phyloP scores from a whole-genome alignment of 2,329 filamentous ascomycete genomes.

The Aspergillus glaucus region DNA sequence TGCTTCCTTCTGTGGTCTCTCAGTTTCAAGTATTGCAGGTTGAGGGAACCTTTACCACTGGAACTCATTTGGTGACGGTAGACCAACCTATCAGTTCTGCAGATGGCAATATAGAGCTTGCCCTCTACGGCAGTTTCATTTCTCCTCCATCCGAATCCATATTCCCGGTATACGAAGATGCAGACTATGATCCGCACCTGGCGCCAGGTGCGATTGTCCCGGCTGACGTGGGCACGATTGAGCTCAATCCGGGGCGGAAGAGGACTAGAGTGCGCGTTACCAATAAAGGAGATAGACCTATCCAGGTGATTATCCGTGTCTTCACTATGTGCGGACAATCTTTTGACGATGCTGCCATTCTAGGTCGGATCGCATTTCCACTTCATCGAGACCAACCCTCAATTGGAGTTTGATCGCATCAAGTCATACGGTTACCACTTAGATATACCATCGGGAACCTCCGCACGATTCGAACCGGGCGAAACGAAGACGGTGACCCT shows the following conservation, averaged over 20 bases:
- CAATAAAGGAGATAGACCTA: constrained; percentile 75
- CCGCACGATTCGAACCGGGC: constrained; percentile 82
- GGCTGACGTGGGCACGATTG: constrained; percentile 57
- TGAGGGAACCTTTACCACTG: constrained; percentile 80
- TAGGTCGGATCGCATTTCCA: constrained; percentile 82
- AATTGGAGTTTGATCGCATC: constrained; percentile 74
- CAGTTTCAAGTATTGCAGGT: constrained; percentile 77
- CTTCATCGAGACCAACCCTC: constrained; percentile 81
- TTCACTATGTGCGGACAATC: background rate
- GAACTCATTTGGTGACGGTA: constrained; percentile 85
- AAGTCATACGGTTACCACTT: constrained; percentile 73
- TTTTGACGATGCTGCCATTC: background rate
- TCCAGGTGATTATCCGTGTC: constrained; percentile 56
- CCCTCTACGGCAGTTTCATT: constrained; percentile 79
- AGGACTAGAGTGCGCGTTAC: constrained; percentile 66
- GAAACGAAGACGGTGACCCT: constrained; percentile 79
- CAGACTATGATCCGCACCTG: constrained; percentile 56
- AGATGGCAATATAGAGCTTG: constrained; percentile 71
- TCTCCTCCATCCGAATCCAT: constrained; percentile 62
- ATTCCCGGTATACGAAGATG: constrained; percentile 57
- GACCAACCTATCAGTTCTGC: constrained; percentile 76
- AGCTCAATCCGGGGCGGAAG: constrained; percentile 64
- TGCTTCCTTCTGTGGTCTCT: constrained; percentile 68
- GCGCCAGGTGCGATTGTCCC: constrained; percentile 71
- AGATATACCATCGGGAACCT: constrained; percentile 80